Conservation (phyloP, 2,329 filamentous ascomycete species). For the Aureobasidium melanogenum region DNA sequence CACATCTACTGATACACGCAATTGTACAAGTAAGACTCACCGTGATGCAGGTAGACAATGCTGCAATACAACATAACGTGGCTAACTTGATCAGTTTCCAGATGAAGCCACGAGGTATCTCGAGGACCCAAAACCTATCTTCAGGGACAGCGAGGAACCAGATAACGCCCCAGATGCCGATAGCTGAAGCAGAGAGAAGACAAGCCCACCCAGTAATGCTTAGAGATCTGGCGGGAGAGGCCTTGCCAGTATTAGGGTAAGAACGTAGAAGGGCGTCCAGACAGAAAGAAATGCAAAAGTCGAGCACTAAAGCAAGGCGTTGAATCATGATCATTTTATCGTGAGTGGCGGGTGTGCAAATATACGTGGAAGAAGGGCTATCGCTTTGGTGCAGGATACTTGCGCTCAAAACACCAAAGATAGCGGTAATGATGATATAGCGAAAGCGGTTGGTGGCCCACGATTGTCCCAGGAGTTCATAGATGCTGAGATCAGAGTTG, state of each 20-base stretch:
- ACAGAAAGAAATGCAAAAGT: constrained; percentile 33
- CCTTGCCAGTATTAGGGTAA: background rate
- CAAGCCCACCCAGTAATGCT: constrained; percentile 21
- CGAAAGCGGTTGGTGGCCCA: constrained; percentile 28
- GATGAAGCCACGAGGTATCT: constrained; percentile 28
- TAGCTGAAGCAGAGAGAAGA: constrained; percentile 28
- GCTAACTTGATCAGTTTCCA: constrained; percentile 26
- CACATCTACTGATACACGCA: background rate
- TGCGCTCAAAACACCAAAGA: constrained; percentile 32
- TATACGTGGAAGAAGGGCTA: constrained; percentile 37
- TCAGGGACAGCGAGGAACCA: constrained; percentile 29
- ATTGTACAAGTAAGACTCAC: constrained; percentile 20
- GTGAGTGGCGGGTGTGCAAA: constrained; percentile 36
- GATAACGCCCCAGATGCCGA: constrained; percentile 27
- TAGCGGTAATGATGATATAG: constrained; percentile 30
- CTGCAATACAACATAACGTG: constrained; percentile 20
- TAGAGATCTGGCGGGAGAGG: constrained; percentile 10
- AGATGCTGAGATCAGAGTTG: constrained; percentile 20
- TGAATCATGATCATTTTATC: constrained; percentile 31
- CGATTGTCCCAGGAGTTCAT: constrained; percentile 24
- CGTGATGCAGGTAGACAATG: constrained; percentile 20
- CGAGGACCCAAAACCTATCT: constrained; percentile 30
- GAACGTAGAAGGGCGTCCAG: constrained; percentile 15
- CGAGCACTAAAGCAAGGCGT: constrained; percentile 30
- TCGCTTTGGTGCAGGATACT: constrained; percentile 27